Evolutionary conservation across 2,329 filamentous ascomycete species (phyloP).

Genomic region (Colletotrichum camelliae): DNA sequence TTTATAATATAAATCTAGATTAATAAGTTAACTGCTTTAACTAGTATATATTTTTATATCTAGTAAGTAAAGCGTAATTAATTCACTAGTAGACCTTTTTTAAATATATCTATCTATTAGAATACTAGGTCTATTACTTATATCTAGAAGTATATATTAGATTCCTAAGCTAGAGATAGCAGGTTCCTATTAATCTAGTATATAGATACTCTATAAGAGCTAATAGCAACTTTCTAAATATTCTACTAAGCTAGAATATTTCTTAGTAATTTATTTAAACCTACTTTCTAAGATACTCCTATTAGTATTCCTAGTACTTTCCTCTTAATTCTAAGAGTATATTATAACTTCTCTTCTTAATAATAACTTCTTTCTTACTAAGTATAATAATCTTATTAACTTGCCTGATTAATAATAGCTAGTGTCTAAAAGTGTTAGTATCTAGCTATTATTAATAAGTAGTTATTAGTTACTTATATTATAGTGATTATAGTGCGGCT

Average conservation of each 20-base stretch:
- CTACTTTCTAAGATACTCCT: background rate
- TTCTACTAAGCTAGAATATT: background rate
- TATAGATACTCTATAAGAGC: background rate
- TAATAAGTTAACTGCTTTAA: background rate
- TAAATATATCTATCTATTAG: background rate
- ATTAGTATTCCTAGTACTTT: background rate
- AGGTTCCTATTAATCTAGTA: background rate
- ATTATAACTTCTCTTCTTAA: background rate
- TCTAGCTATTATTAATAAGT: too few species aligned
- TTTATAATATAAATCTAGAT: background rate
- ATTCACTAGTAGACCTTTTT: background rate
- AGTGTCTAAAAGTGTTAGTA: background rate
- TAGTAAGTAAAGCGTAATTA: background rate
- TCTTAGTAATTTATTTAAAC: background rate
- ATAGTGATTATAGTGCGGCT: too few species aligned
- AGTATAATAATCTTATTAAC: background rate
- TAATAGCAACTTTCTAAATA: background rate
- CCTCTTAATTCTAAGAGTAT: background rate
- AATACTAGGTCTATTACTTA: background rate
- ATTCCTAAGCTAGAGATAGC: background rate
- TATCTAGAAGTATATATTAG: background rate
- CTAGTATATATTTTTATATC: background rate
- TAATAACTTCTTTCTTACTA: background rate
- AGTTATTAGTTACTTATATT: too few species aligned
- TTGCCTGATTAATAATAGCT: background rate